Evolutionary conservation across 2,329 filamentous ascomycete genomes (phyloP).

Genomic region (Bipolaris sorokiniana): DNA sequence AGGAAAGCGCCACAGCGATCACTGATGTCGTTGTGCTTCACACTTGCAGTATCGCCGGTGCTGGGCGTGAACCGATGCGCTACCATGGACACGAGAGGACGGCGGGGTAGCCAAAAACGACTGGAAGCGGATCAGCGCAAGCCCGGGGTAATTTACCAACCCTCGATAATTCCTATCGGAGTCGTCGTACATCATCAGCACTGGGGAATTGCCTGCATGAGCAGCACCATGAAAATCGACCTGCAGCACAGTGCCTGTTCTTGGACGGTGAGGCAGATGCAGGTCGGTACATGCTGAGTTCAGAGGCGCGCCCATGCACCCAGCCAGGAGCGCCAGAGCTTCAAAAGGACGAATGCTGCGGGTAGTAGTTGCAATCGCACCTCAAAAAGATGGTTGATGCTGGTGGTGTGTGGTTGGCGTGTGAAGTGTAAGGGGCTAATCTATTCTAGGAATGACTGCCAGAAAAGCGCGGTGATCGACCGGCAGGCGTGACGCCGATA

Average conservation of each 20-base stretch:
- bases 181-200: constrained; percentile 3
- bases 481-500: constrained; percentile 7
- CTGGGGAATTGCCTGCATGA: constrained; percentile 2
- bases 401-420: constrained; percentile 24
- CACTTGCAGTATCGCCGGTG: constrained; percentile 3
- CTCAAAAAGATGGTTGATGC: constrained; percentile 18
- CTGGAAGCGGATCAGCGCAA: neutral
- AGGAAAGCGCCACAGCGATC: constrained; percentile 5
- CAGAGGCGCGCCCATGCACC: neutral
- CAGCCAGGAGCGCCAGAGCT: neutral
- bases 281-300: constrained; percentile 4
- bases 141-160: neutral
- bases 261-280: neutral
- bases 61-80: neutral
- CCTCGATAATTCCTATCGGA: neutral
- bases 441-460: constrained; percentile 22
- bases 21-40: neutral
- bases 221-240: neutral
- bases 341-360: constrained; percentile 5
- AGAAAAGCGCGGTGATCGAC: constrained; percentile 16
- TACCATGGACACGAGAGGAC: neutral
- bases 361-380: constrained; percentile 13
- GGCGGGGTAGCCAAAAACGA: neutral
- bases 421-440: constrained; percentile 20
- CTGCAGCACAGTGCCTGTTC: neutral